A percentile compares a stretch with the other conserved stretches of the same genome.
phyloP scores from a whole-genome alignment of 345 rosid genomes.

The Lepidium didymum region DNA sequence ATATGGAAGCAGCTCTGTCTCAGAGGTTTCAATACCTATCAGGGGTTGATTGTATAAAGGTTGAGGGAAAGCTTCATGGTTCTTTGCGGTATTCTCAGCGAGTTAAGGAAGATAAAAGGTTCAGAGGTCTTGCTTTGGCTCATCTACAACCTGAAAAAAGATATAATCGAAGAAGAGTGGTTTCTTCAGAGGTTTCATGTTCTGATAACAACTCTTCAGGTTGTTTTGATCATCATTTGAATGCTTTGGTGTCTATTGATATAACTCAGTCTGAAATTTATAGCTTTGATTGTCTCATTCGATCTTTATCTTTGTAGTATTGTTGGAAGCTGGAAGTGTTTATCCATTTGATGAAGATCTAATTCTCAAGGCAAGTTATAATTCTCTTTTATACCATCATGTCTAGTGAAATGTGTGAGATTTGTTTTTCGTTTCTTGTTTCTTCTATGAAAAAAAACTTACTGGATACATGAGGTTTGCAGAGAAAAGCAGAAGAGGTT shows the following conservation, averaged over 20 bases:
- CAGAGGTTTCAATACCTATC: constrained; percentile 40
- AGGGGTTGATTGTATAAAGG: constrained; percentile 34
- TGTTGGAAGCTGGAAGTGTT: constrained; percentile 44
- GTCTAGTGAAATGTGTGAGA: neutral
- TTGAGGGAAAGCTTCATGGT: constrained; percentile 23
- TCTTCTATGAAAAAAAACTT: neutral
- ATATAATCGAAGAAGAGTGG: constrained; percentile 7
- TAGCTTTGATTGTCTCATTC: neutral
- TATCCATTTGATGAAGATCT: constrained; percentile 43
- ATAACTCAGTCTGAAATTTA: neutral
- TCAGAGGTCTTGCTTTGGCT: constrained; percentile 36
- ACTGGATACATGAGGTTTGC: constrained; percentile 32
- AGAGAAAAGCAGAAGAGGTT: constrained; percentile 73
- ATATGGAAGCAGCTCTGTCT: constrained; percentile 54
- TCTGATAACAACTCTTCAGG: constrained; percentile 53
- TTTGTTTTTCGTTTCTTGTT: constrained; percentile 14
- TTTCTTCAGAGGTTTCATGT: constrained; percentile 36
- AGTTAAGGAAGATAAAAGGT: constrained; percentile 28
- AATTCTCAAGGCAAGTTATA: constrained; percentile 47
- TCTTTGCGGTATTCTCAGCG: constrained; percentile 31
- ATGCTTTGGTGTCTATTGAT: neutral
- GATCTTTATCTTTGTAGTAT: constrained; percentile 35
- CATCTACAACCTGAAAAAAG: constrained; percentile 28
- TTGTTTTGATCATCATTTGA: constrained; percentile 7
- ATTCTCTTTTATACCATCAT: neutral